Conservation (phyloP, 148 eudicot genomes). For the Polygonum maritimum region DNA sequence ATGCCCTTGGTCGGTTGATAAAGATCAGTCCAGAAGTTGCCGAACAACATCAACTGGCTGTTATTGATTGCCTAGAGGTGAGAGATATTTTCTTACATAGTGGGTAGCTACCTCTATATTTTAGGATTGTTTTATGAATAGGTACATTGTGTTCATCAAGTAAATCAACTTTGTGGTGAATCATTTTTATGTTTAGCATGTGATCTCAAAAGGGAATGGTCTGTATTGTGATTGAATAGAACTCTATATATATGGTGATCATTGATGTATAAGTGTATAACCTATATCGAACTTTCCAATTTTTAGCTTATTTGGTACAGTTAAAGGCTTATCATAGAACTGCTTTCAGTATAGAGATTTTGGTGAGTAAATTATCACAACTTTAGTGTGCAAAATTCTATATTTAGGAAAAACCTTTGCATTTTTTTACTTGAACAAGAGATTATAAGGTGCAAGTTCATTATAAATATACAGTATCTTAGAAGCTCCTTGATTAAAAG, state of each 20-base stretch:
- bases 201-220: not conserved
- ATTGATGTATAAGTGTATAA: not conserved
- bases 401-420: not conserved
- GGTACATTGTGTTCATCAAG: not conserved
- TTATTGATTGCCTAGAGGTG: conserved; percentile 98
- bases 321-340: not conserved
- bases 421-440: not conserved
- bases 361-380: not conserved
- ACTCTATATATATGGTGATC: not conserved
- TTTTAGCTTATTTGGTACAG: not conserved
- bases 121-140: not conserved
- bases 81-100: conserved; percentile 17
- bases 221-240: not conserved
- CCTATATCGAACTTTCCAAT: not conserved
- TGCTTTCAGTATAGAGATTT: not conserved
- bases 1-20: conserved; percentile 87
- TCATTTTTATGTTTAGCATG: not conserved
- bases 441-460: not conserved
- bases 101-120: not conserved
- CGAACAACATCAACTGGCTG: conserved; percentile 97
- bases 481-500: not conserved
- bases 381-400: not conserved
- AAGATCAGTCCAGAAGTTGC: conserved; percentile 92
- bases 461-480: not conserved
- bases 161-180: not conserved